These are phyloP conservation scores for Penicillium sp. DNA, from an alignment of 2,329 filamentous ascomycete species.

Conservation along the genomic window DNA sequence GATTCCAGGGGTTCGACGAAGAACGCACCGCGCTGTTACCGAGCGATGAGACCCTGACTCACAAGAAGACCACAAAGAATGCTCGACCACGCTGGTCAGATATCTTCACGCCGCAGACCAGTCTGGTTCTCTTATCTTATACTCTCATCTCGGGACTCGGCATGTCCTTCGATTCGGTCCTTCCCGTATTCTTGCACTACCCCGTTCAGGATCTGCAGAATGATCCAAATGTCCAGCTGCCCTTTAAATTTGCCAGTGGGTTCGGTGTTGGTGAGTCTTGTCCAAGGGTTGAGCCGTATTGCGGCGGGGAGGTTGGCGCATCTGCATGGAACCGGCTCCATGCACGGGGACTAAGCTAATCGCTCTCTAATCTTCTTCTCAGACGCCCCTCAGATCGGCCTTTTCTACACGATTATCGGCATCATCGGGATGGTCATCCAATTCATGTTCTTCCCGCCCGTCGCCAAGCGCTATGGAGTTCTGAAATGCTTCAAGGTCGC, in stretches of 20 bases:
- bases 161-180: slow-evolving; percentile 77
- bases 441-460: slow-evolving; percentile 74
- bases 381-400: slow-evolving; percentile 68
- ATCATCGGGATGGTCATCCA: slow-evolving; percentile 74
- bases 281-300: too few relatives aligned
- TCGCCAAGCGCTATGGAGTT: slow-evolving; percentile 68
- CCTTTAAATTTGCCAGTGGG: slow-evolving; percentile 76
- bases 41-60: slow-evolving; percentile 9
- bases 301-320: too few relatives aligned
- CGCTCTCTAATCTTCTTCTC: background rate
- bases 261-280: slow-evolving; percentile 56
- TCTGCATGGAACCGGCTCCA: too few relatives aligned
- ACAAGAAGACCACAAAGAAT: slow-evolving; percentile 12
- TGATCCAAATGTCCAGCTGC: slow-evolving; percentile 55
- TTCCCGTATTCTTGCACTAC: slow-evolving; percentile 84
- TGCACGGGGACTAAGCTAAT: too few relatives aligned
- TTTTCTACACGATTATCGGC: slow-evolving; percentile 79
- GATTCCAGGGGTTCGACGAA: slow-evolving; percentile 15
- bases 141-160: slow-evolving; percentile 75
- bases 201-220: slow-evolving; percentile 51
- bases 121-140: slow-evolving; percentile 70
- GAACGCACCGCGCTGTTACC: slow-evolving; percentile 32
- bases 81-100: slow-evolving; percentile 48
- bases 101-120: slow-evolving; percentile 68
- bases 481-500: slow-evolving; percentile 66